Conservation (phyloP, 1,139 yeast genomes). For the Zygosaccharomyces sapae region DNA sequence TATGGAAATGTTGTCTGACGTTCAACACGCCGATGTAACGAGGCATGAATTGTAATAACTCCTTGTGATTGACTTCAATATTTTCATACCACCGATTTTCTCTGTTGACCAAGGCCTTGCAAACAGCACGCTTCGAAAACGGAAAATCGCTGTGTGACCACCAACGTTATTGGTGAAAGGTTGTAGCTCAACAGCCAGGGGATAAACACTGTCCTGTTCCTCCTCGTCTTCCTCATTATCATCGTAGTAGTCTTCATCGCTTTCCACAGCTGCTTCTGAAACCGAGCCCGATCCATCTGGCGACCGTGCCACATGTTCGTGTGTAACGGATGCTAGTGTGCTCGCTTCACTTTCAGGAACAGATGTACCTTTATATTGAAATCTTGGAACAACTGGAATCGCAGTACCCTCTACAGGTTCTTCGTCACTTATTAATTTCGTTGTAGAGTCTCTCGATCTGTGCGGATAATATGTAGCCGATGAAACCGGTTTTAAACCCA, state of each 20-base stretch:
- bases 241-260: conserved; percentile 20
- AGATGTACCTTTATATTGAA: conserved; percentile 28
- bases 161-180: conserved; percentile 94
- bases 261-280: conserved; percentile 16
- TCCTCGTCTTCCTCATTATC: conserved; percentile 22
- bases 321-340: conserved; percentile 11
- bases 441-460: conserved; percentile 35
- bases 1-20: conserved; percentile 58
- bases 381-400: conserved; percentile 10
- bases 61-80: conserved; percentile 72
- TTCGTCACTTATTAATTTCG: background rate
- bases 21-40: conserved; percentile 88
- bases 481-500: conserved; percentile 50
- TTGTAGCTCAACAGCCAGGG: conserved; percentile 75
- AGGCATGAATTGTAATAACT: conserved; percentile 81
- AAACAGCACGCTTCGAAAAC: conserved; percentile 88
- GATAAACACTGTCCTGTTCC: conserved; percentile 42
- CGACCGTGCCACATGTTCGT: conserved; percentile 15
- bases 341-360: conserved; percentile 1
- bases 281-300: conserved; percentile 17
- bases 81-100: conserved; percentile 91
- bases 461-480: conserved; percentile 70
- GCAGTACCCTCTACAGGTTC: background rate
- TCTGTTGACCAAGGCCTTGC: conserved; percentile 84
- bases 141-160: conserved; percentile 95